A percentile compares a stretch with the other conserved stretches of the same genome.
phyloP scores from a whole-genome alignment of 306 rosid species.

The Prunus mongolica region DNA sequence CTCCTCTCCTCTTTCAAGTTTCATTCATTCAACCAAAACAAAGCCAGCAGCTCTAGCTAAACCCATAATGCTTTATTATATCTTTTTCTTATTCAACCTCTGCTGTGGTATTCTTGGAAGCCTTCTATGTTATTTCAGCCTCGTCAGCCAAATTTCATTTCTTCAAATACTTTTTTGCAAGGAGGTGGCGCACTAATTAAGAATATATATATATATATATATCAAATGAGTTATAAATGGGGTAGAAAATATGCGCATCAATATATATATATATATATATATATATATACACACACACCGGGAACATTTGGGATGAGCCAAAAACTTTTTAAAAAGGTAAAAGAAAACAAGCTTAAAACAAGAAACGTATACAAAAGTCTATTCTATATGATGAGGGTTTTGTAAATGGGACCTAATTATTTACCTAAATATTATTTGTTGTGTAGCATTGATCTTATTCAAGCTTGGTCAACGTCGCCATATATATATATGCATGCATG shows the following conservation, averaged over 20 bases:
- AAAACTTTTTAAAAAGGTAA: background rate
- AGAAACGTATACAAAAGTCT: background rate
- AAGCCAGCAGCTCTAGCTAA: background rate
- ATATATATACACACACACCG: background rate
- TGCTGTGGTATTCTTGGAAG: background rate
- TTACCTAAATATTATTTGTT: background rate
- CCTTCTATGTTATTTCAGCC: background rate
- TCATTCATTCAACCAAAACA: background rate
- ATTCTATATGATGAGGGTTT: background rate
- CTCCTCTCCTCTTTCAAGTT: background rate
- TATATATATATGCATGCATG: background rate
- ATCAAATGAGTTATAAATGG: background rate
- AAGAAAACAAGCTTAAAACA: background rate
- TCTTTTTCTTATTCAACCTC: background rate
- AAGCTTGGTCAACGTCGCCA: background rate
- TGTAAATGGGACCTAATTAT: background rate
- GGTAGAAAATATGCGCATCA: background rate
- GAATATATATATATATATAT: too few species aligned
- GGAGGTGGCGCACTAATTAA: too few species aligned
- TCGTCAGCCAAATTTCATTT: background rate
- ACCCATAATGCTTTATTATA: background rate
- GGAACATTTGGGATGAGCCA: background rate
- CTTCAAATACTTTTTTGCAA: too few species aligned
- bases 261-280: too few species aligned
- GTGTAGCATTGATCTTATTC: background rate